These are phyloP conservation scores for Rusavskia elegans DNA, from an alignment of 495 filamentous ascomycete genomes.

Conservation along the genomic window DNA sequence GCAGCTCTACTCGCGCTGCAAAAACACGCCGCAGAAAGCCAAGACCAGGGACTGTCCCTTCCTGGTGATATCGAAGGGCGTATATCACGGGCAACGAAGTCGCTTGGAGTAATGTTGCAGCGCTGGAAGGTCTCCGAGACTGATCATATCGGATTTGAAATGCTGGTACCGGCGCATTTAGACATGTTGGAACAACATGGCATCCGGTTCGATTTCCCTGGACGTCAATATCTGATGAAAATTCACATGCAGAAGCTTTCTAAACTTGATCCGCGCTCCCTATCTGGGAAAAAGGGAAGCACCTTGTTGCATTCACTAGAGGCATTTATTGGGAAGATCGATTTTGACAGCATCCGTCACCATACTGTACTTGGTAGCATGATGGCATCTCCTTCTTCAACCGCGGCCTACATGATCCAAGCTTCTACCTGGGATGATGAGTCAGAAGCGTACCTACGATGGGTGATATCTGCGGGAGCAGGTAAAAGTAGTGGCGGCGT, in stretches of 20 bases:
- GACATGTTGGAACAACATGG: conserved; percentile 8
- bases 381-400: conserved; percentile 33
- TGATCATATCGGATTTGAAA: conserved; percentile 22
- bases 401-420: conserved; percentile 27
- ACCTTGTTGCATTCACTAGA: conserved; percentile 23
- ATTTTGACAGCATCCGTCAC: conserved; percentile 21
- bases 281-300: conserved; percentile 14
- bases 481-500: conserved; percentile 12
- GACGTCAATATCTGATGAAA: conserved; percentile 7
- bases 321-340: conserved; percentile 22
- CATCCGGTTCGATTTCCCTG: conserved; percentile 10
- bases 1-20: conserved; percentile 13
- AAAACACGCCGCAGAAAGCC: neutral
- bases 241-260: conserved; percentile 14
- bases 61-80: neutral
- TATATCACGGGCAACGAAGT: neutral
- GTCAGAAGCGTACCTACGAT: conserved; percentile 17
- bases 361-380: conserved; percentile 21
- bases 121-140: conserved; percentile 4
- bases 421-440: conserved; percentile 20
- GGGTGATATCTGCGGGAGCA: conserved; percentile 10
- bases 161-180: conserved; percentile 20
- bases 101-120: neutral
- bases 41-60: too few relatives aligned
- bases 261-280: conserved; percentile 12